Conservation (phyloP, 2,329 filamentous ascomycete species). For the Podosphaera fusca region DNA sequence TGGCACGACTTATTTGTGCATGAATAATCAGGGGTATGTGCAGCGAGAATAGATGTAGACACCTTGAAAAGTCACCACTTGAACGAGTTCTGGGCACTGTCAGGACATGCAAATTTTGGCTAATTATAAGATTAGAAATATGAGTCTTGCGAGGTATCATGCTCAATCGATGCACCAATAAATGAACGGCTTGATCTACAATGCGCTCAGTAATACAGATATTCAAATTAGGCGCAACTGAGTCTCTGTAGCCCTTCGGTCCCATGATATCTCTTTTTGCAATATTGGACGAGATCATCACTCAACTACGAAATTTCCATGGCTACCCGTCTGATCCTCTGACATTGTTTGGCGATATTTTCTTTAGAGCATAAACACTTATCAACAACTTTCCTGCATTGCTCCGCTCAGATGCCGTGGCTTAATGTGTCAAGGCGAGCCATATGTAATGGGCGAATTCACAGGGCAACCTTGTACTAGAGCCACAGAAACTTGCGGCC, state of each 20-base stretch:
- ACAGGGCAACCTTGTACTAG: no score
- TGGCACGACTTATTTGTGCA: background rate
- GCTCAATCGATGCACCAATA: background rate
- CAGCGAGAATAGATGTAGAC: no score
- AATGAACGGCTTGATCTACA: background rate
- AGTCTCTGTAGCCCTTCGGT: background rate
- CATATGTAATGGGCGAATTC: no score
- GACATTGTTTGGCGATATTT: background rate
- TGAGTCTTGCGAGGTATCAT: background rate
- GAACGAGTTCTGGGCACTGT: no score
- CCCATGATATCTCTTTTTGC: background rate
- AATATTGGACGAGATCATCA: no score
- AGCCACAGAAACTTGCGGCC: no score
- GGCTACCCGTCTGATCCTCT: background rate
- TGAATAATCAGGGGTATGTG: background rate
- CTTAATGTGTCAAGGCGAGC: no score
- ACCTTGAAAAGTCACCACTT: no score
- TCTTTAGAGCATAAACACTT: no score
- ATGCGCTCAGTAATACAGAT: background rate
- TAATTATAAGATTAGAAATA: background rate
- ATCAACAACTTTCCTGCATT: no score
- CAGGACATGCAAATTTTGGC: background rate
- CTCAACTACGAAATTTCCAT: background rate
- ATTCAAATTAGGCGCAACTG: background rate
- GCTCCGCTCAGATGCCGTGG: no score